phyloP scores from a whole-genome alignment of 441 rosid species.

The Gossypium schwendimanii region DNA sequence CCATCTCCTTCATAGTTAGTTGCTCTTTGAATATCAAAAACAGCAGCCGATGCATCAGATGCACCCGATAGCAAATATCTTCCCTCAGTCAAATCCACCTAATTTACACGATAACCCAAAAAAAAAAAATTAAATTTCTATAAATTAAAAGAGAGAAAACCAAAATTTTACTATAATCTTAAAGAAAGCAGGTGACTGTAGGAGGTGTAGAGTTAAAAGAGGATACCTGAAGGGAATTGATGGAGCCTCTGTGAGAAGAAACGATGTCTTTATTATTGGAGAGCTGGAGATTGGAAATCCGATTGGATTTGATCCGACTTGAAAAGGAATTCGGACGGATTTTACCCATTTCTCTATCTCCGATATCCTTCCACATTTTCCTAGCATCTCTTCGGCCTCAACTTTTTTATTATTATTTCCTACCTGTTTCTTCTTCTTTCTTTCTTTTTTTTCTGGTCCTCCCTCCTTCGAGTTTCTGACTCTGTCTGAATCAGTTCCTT shows the following conservation, averaged over 20 bases:
- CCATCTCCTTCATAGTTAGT: slow-evolving; percentile 57
- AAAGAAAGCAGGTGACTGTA: neutral
- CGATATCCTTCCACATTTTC: slow-evolving; percentile 83
- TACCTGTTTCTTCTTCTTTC: neutral
- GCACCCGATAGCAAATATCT: slow-evolving; percentile 74
- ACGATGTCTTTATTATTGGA: slow-evolving; percentile 73
- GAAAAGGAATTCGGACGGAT: slow-evolving; percentile 52
- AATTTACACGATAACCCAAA: slow-evolving; percentile 29
- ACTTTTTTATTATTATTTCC: neutral
- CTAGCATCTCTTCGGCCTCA: slow-evolving; percentile 51
- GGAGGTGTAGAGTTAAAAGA: neutral
- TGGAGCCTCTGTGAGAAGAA: slow-evolving; percentile 75
- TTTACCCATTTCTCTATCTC: slow-evolving; percentile 75
- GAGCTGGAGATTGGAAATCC: slow-evolving; percentile 55
- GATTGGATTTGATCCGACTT: slow-evolving; percentile 49
- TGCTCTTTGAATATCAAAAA: slow-evolving; percentile 64
- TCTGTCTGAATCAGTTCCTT: neutral
- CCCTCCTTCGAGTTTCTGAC: neutral
- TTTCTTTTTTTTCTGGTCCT: neutral
- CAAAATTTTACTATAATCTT: neutral
- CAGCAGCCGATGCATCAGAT: slow-evolving; percentile 80
- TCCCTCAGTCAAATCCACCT: slow-evolving; percentile 91
- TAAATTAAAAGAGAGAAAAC: neutral
- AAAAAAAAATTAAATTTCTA: neutral
- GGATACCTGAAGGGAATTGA: slow-evolving; percentile 80